Evolutionary conservation across 352 stramenopile species (phyloP).

Genomic region (Globisporangium barbulae): DNA sequence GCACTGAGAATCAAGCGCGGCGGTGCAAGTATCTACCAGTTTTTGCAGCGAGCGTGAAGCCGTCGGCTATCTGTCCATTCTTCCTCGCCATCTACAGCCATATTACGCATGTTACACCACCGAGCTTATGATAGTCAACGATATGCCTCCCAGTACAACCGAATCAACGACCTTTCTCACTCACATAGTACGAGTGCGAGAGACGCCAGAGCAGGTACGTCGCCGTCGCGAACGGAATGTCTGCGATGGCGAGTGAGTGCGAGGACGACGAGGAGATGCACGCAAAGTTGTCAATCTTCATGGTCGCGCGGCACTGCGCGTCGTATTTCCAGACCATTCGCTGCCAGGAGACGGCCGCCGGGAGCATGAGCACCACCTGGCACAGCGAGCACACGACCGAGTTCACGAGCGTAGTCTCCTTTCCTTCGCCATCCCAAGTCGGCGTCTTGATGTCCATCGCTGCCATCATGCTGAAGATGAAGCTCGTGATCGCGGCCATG

Average conservation of each 20-base stretch:
- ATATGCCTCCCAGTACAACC: no score
- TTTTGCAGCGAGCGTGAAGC: constrained; percentile 74
- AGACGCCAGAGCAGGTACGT: constrained; percentile 62
- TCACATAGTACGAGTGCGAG: constrained; percentile 59
- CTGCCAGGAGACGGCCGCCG: constrained; percentile 56
- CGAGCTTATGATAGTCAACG: not conserved
- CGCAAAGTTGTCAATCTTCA: constrained; percentile 51
- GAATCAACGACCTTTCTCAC: not conserved
- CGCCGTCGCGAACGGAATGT: constrained; percentile 35
- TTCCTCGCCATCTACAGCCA: constrained; percentile 33
- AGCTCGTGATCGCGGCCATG: constrained; percentile 50
- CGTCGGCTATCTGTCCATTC: constrained; percentile 45
- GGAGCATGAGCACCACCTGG: constrained; percentile 37
- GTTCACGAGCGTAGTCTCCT: constrained; percentile 51
- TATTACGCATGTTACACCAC: not conserved
- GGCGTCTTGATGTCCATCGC: constrained; percentile 56
- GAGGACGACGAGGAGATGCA: constrained; percentile 47
- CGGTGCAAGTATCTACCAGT: constrained; percentile 25
- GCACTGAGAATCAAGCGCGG: no score
- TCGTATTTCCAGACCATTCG: constrained; percentile 53
- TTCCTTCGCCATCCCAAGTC: constrained; percentile 70
- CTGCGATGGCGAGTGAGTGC: constrained; percentile 35
- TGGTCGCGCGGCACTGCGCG: constrained; percentile 30
- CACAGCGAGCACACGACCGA: constrained; percentile 50
- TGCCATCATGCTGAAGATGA: constrained; percentile 51